Conservation (phyloP, 371 early-diverging fungal species). For the Amoeboaphelidium protococcarum region DNA sequence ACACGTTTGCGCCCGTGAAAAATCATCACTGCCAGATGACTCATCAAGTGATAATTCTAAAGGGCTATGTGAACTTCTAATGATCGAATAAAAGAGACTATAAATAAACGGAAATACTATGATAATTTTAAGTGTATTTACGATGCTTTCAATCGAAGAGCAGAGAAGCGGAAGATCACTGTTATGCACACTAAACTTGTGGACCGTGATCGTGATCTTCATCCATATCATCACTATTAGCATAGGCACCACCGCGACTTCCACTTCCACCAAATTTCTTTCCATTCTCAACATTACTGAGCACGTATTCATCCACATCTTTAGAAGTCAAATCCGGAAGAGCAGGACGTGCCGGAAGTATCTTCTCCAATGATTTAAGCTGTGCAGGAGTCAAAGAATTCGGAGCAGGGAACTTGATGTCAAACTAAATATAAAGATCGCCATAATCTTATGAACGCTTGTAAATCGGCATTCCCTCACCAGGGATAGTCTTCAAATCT, state of each 20-base stretch:
- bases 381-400: slow-evolving; percentile 27
- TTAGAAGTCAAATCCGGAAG: slow-evolving; percentile 12
- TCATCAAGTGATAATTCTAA: too few species aligned
- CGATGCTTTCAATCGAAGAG: too few species aligned
- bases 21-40: too few species aligned
- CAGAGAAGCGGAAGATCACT: too few species aligned
- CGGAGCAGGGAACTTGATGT: slow-evolving; percentile 50
- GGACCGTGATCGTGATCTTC: background rate
- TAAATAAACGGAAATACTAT: too few species aligned
- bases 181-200: too few species aligned
- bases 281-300: background rate
- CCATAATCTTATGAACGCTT: slow-evolving; percentile 41
- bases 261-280: background rate
- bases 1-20: too few species aligned
- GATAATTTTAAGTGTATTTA: too few species aligned
- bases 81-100: too few species aligned
- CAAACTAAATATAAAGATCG: slow-evolving; percentile 63
- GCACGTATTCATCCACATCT: background rate
- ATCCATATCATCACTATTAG: background rate
- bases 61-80: too few species aligned
- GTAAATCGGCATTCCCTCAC: slow-evolving; percentile 36
- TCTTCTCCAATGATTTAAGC: slow-evolving; percentile 10
- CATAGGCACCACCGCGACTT: background rate
- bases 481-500: background rate
- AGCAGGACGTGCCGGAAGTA: slow-evolving; percentile 16